Conservation (phyloP, 345 rosid genomes). For the Eucalyptus rudis region DNA sequence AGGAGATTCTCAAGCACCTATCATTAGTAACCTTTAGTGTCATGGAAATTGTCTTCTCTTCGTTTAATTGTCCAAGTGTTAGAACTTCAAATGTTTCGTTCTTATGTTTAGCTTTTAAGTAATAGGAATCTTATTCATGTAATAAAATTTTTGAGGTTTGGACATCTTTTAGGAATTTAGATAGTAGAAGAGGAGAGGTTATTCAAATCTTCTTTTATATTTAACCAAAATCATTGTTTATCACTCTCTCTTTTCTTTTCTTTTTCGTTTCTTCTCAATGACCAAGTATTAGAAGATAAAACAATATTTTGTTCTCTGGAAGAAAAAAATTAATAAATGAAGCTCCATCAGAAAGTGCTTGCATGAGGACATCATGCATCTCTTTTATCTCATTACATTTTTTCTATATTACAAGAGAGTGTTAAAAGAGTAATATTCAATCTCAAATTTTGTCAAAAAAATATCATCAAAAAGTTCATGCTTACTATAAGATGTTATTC, state of each 20-base stretch:
- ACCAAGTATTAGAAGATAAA: neutral
- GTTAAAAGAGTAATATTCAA: neutral
- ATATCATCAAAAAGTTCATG: neutral
- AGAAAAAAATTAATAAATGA: no score
- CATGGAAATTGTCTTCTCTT: neutral
- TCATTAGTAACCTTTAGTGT: neutral
- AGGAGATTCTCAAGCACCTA: neutral
- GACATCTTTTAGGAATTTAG: neutral
- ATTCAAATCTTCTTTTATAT: neutral
- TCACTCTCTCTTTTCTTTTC: neutral
- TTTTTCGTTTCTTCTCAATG: neutral
- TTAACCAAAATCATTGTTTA: neutral
- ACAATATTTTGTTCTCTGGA: neutral
- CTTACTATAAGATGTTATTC: neutral
- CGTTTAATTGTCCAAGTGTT: neutral
- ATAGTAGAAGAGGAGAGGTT: neutral
- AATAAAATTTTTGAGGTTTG: neutral
- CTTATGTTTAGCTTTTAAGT: neutral
- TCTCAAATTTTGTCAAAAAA: neutral
- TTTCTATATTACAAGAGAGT: neutral
- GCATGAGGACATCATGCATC: neutral
- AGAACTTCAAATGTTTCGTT: neutral
- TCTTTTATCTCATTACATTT: neutral
- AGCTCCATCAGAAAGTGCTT: neutral
- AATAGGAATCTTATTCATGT: neutral